Conservation (phyloP, 352 stramenopile genomes). For the Phytopythium helicoides region DNA sequence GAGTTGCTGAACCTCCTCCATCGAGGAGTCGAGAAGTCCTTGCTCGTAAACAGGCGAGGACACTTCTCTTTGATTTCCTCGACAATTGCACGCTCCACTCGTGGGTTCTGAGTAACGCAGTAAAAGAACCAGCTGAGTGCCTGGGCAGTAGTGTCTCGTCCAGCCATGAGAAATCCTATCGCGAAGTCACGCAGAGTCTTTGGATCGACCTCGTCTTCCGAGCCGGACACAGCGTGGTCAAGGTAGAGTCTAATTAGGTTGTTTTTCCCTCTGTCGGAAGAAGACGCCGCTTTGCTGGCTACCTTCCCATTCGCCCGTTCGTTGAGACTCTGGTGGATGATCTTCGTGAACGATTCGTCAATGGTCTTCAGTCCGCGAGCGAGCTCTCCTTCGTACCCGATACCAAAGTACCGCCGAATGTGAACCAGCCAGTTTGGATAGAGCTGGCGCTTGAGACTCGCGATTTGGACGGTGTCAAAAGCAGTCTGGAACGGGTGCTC, state of each 20-base stretch:
- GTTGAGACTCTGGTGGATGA: conserved; percentile 26
- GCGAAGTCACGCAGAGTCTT: conserved; percentile 69
- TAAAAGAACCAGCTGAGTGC: conserved; percentile 75
- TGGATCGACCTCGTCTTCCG: conserved; percentile 13
- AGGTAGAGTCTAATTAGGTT: background rate
- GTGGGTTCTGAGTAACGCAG: conserved; percentile 57
- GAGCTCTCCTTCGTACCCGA: conserved; percentile 23
- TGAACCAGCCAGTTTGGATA: conserved; percentile 45
- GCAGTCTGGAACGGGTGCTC: conserved; percentile 25
- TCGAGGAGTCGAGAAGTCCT: conserved; percentile 24
- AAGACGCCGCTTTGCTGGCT: conserved; percentile 31
- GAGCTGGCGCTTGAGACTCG: conserved; percentile 37
- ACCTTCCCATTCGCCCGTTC: too few relatives aligned
- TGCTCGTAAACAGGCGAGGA: conserved; percentile 22
- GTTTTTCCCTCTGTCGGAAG: conserved; percentile 13
- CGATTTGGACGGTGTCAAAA: conserved; percentile 28
- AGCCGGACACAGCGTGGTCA: conserved; percentile 15
- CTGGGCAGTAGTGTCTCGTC: conserved; percentile 71
- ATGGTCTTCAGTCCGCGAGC: conserved; percentile 18
- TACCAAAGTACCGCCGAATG: conserved; percentile 24
- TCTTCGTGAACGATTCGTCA: conserved; percentile 10
- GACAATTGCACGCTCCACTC: conserved; percentile 40
- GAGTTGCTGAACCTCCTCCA: conserved; percentile 47
- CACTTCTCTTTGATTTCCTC: conserved; percentile 47
- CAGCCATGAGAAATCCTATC: conserved; percentile 66